Percentiles rank a stretch among this genome's conserved stretches.
Evolutionary conservation across 805 yeast species (phyloP).

Genomic region (Monosporozyma aquatica): DNA sequence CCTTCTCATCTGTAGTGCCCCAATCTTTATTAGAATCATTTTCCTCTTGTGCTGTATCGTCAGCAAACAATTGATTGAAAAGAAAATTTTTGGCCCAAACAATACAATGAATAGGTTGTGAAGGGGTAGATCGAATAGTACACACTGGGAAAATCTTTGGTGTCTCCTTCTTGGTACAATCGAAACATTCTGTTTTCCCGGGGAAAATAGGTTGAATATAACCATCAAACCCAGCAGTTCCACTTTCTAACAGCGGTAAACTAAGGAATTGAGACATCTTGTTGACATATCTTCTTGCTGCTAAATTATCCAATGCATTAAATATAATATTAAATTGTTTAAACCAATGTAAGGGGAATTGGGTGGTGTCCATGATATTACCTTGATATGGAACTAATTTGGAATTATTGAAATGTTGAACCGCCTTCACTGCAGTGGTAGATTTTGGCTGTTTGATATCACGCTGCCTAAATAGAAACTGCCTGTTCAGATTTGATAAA

Average conservation of each 20-base stretch:
- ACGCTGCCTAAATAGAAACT: slow-evolving; percentile 78
- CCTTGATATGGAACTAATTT: slow-evolving; percentile 74
- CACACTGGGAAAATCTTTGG: slow-evolving; percentile 94
- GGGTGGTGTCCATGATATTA: slow-evolving; percentile 68
- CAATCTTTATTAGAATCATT: slow-evolving; percentile 35
- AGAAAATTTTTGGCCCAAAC: slow-evolving; percentile 96
- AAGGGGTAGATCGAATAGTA: slow-evolving; percentile 93
- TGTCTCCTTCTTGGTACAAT: slow-evolving; percentile 76
- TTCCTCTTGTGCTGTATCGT: slow-evolving; percentile 32
- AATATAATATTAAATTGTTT: slow-evolving; percentile 66
- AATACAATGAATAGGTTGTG: slow-evolving; percentile 90
- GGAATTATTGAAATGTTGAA: slow-evolving; percentile 57
- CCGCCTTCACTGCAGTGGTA: slow-evolving; percentile 75
- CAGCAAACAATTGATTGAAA: slow-evolving; percentile 67
- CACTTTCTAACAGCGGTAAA: slow-evolving; percentile 81
- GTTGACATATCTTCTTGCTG: slow-evolving; percentile 87
- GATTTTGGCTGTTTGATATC: slow-evolving; percentile 89
- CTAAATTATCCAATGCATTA: slow-evolving; percentile 90
- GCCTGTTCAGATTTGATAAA: slow-evolving; percentile 83
- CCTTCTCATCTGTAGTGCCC: slow-evolving; percentile 58
- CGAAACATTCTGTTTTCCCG: slow-evolving; percentile 80
- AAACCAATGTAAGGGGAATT: slow-evolving; percentile 73
- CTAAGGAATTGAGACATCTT: slow-evolving; percentile 64
- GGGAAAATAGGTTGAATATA: slow-evolving; percentile 90
- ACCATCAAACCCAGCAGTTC: slow-evolving; percentile 92